Conservation (phyloP, 2,329 filamentous ascomycete genomes). For the Cladorrhinum sp. region DNA sequence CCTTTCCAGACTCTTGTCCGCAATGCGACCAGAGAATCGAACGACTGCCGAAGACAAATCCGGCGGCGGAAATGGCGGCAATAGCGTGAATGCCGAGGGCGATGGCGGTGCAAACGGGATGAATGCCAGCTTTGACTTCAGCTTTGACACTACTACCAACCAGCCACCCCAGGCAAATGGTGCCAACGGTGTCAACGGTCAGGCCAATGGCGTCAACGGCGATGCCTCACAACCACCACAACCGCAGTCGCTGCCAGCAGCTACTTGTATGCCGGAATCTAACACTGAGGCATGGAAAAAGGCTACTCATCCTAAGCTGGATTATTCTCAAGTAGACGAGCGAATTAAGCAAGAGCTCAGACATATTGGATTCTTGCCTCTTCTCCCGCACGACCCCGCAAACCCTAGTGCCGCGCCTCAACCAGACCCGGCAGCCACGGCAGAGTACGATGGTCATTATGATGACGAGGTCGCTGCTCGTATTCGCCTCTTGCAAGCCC, state of each 20-base stretch:
- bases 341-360: conserved; percentile 87
- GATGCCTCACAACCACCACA: conserved; percentile 28
- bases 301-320: conserved; percentile 69
- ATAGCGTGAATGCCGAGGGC: conserved; percentile 34
- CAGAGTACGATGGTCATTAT: conserved; percentile 83
- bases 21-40: conserved; percentile 74
- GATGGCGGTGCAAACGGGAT: conserved; percentile 56
- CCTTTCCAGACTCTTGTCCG: conserved; percentile 74
- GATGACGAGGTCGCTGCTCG: conserved; percentile 94
- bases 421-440: conserved; percentile 38
- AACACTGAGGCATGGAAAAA: conserved; percentile 76
- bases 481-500: conserved; percentile 77
- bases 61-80: conserved; percentile 45
- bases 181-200: conserved; percentile 19
- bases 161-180: conserved; percentile 35
- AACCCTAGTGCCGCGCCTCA: conserved; percentile 14
- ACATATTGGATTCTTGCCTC: conserved; percentile 81
- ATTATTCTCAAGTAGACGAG: conserved; percentile 84
- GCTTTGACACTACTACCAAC: conserved; percentile 28
- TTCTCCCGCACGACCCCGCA: conserved; percentile 27
- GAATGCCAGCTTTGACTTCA: conserved; percentile 47
- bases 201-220: conserved; percentile 35
- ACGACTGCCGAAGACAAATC: conserved; percentile 55
- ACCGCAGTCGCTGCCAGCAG: conserved; percentile 55
- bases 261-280: conserved; percentile 77